Evolutionary conservation across 345 rosid genomes (phyloP).

Genomic region (Eutrema heterophyllum): DNA sequence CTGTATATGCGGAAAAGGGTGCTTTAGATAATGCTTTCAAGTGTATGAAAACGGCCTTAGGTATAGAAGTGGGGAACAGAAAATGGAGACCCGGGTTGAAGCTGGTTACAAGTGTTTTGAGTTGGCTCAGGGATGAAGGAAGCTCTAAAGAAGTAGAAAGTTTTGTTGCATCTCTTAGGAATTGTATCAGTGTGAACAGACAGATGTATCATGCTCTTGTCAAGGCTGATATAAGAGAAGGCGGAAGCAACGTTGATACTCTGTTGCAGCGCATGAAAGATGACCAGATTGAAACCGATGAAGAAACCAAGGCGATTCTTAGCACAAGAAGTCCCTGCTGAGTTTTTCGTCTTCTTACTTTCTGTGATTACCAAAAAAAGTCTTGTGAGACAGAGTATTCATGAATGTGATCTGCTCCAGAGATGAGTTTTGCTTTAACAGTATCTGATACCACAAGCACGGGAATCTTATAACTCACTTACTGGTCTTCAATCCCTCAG

Average conservation of each 20-base stretch:
- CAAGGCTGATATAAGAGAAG: slow-evolving; percentile 47
- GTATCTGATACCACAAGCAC: neutral
- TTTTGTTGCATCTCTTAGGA: slow-evolving; percentile 44
- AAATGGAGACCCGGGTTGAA: slow-evolving; percentile 56
- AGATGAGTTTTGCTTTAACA: neutral
- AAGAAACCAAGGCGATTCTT: slow-evolving; percentile 43
- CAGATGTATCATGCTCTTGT: slow-evolving; percentile 56
- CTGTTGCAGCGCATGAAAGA: slow-evolving; percentile 54
- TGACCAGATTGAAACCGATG: slow-evolving; percentile 46
- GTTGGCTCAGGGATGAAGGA: slow-evolving; percentile 63
- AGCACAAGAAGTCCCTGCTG: slow-evolving; percentile 15
- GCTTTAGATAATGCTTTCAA: slow-evolving; percentile 42
- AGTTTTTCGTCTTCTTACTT: neutral
- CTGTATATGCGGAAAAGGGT: slow-evolving; percentile 44
- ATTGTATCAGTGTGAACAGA: slow-evolving; percentile 35
- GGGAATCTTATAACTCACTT: neutral
- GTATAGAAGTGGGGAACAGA: slow-evolving; percentile 28
- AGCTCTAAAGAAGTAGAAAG: slow-evolving; percentile 42
- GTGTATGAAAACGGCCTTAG: slow-evolving; percentile 53
- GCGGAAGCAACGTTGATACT: slow-evolving; percentile 33
- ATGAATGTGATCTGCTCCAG: neutral
- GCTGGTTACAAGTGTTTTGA: slow-evolving; percentile 43
- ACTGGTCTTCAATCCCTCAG: too few relatives aligned
- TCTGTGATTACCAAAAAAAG: slow-evolving; percentile 3
- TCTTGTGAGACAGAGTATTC: neutral